Percentiles rank a stretch among this genome's conserved stretches.
These are phyloP conservation scores for Sordariomycetes sp. DNA, from an alignment of 2,329 filamentous ascomycete genomes.

Conservation along the genomic window DNA sequence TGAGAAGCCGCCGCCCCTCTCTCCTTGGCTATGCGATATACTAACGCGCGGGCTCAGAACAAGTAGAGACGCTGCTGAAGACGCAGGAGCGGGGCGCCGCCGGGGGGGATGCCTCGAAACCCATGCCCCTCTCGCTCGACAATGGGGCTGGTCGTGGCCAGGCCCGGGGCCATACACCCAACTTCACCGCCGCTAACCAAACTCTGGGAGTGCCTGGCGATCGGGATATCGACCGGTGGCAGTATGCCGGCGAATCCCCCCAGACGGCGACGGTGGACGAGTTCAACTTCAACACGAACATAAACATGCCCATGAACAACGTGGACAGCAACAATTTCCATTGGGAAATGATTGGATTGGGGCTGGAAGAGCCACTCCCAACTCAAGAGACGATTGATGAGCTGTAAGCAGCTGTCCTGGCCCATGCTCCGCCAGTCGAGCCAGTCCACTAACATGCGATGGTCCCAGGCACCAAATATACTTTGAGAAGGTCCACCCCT, in stretches of 20 bases:
- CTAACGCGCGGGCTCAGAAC: conserved; percentile 43
- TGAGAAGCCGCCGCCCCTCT: conserved; percentile 32
- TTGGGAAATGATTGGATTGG: conserved; percentile 65
- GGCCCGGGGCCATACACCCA: conserved; percentile 17
- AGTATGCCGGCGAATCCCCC: conserved; percentile 43
- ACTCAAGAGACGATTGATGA: conserved; percentile 64
- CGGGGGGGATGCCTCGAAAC: conserved; percentile 16
- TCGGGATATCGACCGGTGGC: conserved; percentile 43
- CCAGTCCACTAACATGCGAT: background rate
- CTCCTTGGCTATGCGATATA: background rate
- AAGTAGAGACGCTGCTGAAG: conserved; percentile 86
- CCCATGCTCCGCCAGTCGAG: background rate
- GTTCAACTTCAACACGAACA: conserved; percentile 42
- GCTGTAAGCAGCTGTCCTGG: conserved; percentile 40
- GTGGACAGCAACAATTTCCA: conserved; percentile 47
- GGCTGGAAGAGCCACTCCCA: conserved; percentile 48
- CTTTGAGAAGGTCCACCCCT: conserved; percentile 83
- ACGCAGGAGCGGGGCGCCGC: conserved; percentile 51
- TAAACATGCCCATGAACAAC: conserved; percentile 37
- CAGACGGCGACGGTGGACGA: conserved; percentile 39
- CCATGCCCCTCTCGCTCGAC: background rate
- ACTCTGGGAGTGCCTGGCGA: conserved; percentile 33
- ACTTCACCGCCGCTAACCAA: conserved; percentile 20
- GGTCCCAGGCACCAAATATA: conserved; percentile 61
- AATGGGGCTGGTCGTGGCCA: conserved; percentile 9